These are phyloP conservation scores for Poa annua DNA, from an alignment of 176 grass and related monocot genomes.

Conservation along the genomic window DNA sequence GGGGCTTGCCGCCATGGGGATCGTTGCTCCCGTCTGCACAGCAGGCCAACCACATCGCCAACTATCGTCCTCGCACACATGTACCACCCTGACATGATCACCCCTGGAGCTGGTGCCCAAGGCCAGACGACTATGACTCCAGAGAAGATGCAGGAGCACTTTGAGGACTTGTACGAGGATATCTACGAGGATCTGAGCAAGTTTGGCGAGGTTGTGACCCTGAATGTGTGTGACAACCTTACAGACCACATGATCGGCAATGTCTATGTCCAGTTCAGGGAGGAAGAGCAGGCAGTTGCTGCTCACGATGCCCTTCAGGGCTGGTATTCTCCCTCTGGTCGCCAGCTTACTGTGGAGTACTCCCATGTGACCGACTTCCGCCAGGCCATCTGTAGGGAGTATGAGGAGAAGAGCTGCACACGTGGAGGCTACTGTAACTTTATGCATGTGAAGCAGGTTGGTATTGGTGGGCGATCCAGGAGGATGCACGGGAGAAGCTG, in stretches of 20 bases:
- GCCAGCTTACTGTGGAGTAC: conserved; percentile 49
- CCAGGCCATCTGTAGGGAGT: conserved; percentile 53
- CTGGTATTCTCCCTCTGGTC: conserved; percentile 42
- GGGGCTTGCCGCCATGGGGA: no score
- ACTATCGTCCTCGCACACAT: no score
- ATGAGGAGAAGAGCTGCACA: conserved; percentile 54
- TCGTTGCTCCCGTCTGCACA: no score
- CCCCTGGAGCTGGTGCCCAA: no score
- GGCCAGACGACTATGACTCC: not conserved
- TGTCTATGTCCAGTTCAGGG: conserved; percentile 62
- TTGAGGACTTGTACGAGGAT: conserved; percentile 58
- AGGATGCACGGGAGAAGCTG: no score
- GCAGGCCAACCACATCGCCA: no score
- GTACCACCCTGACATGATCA: no score
- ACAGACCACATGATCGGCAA: conserved; percentile 59
- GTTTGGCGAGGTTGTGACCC: conserved; percentile 53
- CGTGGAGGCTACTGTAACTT: conserved; percentile 61
- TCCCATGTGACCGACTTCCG: conserved; percentile 59
- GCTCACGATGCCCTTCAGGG: conserved; percentile 52
- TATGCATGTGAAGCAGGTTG: conserved; percentile 19
- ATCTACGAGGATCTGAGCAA: conserved; percentile 53
- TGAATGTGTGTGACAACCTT: conserved; percentile 59
- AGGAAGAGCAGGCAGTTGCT: conserved; percentile 54
- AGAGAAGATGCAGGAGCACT: conserved; percentile 60
- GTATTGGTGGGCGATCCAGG: conserved; percentile 10